A percentile compares a stretch with the other conserved stretches of the same genome.
phyloP scores from a whole-genome alignment of 176 grass and related monocot species.

The Carex scoparia region DNA sequence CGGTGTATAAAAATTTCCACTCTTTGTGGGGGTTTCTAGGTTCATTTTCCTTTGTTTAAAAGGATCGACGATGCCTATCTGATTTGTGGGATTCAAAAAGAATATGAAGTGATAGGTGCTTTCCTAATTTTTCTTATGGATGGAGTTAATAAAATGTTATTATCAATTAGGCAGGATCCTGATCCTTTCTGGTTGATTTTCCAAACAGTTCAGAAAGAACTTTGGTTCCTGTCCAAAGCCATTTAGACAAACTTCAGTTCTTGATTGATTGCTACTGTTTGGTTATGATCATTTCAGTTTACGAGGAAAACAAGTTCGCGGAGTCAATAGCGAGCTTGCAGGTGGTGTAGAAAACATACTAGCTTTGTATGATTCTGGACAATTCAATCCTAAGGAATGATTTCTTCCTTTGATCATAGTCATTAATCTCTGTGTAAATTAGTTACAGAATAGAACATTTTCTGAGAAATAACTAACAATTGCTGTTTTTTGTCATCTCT shows the following conservation, averaged over 20 bases:
- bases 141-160: not conserved
- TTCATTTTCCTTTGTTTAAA: not conserved
- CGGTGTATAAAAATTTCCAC: not conserved
- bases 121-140: not conserved
- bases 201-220: not conserved
- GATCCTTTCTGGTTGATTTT: not conserved
- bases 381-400: slow-evolving; percentile 79
- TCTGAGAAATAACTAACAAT: not conserved
- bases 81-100: not conserved
- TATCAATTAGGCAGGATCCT: slow-evolving; percentile 1
- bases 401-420: slow-evolving; percentile 14
- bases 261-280: slow-evolving; percentile 13
- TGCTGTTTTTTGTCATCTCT: slow-evolving; percentile 16
- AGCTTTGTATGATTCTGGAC: slow-evolving; percentile 81
- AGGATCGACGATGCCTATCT: not conserved
- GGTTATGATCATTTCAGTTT: slow-evolving; percentile 58
- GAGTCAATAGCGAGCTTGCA: slow-evolving; percentile 54
- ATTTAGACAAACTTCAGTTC: not conserved
- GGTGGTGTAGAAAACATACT: slow-evolving; percentile 79
- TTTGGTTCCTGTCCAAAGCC: not conserved
- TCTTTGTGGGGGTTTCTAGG: not conserved
- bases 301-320: slow-evolving; percentile 83
- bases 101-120: not conserved
- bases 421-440: slow-evolving; percentile 5
- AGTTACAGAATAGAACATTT: not conserved